phyloP scores from a whole-genome alignment of 2,329 filamentous ascomycete genomes.

The Fusarium buxicola region DNA sequence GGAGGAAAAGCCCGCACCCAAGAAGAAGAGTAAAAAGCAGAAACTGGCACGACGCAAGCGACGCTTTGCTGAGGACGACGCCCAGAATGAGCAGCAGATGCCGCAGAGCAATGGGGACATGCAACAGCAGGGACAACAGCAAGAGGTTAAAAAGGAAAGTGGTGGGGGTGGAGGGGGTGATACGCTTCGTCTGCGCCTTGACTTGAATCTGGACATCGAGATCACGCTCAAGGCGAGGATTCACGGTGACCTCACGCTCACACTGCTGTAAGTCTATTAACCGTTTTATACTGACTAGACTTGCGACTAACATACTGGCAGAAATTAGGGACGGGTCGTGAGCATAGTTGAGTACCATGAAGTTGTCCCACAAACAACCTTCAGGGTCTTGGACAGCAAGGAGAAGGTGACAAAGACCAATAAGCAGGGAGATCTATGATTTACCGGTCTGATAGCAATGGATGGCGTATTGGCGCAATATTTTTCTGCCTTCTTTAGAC shows the following conservation, averaged over 20 bases:
- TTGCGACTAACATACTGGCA: too few relatives aligned
- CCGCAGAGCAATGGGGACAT: conserved; percentile 29
- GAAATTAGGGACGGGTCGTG: too few relatives aligned
- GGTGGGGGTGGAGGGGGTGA: conserved; percentile 37
- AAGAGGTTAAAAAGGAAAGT: conserved; percentile 22
- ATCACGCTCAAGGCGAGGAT: conserved; percentile 88
- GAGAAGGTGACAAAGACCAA: too few relatives aligned
- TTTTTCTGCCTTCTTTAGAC: too few relatives aligned
- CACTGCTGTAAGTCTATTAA: conserved; percentile 67
- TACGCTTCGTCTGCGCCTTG: conserved; percentile 74
- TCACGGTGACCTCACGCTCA: conserved; percentile 83
- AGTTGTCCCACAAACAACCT: too few relatives aligned
- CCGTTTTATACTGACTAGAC: too few relatives aligned
- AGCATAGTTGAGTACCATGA: too few relatives aligned
- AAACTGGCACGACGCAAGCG: conserved; percentile 35
- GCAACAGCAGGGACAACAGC: conserved; percentile 32
- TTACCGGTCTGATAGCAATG: too few relatives aligned
- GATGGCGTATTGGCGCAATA: too few relatives aligned
- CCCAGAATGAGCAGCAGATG: conserved; percentile 28
- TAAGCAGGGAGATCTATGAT: too few relatives aligned
- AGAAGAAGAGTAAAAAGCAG: conserved; percentile 36
- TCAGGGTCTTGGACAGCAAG: too few relatives aligned
- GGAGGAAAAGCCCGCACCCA: conserved; percentile 32
- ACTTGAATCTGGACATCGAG: conserved; percentile 85
- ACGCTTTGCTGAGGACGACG: conserved; percentile 33